Conservation (phyloP, 2,329 filamentous ascomycete species). For the Tolypocladium guangdongense region DNA sequence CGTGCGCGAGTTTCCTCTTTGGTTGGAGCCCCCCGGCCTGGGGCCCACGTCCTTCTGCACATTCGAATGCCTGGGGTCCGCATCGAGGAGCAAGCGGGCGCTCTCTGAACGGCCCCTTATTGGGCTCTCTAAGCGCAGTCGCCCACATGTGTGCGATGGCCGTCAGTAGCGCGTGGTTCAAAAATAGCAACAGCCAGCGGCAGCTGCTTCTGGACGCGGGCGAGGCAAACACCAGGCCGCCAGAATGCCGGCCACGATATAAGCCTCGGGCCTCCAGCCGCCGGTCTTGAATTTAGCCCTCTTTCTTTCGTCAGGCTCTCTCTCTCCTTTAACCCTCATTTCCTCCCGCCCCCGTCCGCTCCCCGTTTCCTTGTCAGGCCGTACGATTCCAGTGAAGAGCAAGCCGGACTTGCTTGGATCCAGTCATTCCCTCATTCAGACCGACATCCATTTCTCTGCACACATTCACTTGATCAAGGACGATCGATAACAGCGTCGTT, state of each 20-base stretch:
- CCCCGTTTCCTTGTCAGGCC: slow-evolving; percentile 12
- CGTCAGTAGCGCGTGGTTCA: slow-evolving; percentile 17
- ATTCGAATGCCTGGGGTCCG: not conserved
- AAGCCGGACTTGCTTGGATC: slow-evolving; percentile 51
- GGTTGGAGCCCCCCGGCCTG: not conserved
- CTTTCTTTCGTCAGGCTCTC: slow-evolving; percentile 27
- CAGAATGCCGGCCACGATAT: slow-evolving; percentile 41
- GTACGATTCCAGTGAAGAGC: slow-evolving; percentile 32
- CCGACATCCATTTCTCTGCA: not conserved
- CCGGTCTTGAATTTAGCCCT: slow-evolving; percentile 28
- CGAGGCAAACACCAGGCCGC: slow-evolving; percentile 18
- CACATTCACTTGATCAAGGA: not conserved
- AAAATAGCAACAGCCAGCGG: slow-evolving; percentile 24
- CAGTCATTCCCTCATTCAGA: slow-evolving; percentile 33
- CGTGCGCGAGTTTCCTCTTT: slow-evolving; percentile 7
- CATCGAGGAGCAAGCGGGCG: slow-evolving; percentile 6
- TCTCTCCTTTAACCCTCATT: slow-evolving; percentile 28
- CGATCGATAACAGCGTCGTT: not conserved
- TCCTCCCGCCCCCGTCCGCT: slow-evolving; percentile 20
- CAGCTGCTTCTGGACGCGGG: not conserved
- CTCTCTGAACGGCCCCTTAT: slow-evolving; percentile 23
- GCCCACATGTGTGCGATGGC: slow-evolving; percentile 15
- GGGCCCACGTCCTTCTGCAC: not conserved
- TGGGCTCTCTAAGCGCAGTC: slow-evolving; percentile 38
- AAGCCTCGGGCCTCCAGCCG: slow-evolving; percentile 42